Evolutionary conservation across 139 green algal species (phyloP).

Genomic region (Monoraphidium neglectum): DNA sequence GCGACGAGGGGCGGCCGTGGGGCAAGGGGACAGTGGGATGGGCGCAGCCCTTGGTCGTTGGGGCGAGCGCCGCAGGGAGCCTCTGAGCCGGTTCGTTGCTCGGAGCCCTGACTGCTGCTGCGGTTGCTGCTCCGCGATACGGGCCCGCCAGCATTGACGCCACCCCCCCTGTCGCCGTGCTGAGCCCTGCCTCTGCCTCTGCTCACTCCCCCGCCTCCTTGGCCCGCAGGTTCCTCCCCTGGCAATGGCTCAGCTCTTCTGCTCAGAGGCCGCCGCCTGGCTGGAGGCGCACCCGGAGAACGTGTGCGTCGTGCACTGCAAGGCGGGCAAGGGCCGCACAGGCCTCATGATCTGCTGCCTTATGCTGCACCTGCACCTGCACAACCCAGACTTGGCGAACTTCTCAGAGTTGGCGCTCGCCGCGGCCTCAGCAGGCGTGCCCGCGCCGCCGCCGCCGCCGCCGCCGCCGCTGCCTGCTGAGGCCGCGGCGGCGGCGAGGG

Average conservation of each 20-base stretch:
- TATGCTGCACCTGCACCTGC: conserved; percentile 50
- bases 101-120: no score
- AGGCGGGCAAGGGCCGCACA: conserved; percentile 78
- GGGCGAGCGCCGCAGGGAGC: no score
- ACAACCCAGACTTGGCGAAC: conserved; percentile 12
- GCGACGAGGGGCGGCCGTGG: no score
- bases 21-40: no score
- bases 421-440: background rate
- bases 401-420: background rate
- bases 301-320: conserved; percentile 74
- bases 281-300: conserved; percentile 43
- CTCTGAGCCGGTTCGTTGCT: no score
- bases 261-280: conserved; percentile 49
- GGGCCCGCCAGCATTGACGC: no score
- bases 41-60: no score
- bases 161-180: no score
- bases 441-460: background rate
- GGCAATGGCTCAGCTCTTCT: conserved; percentile 55
- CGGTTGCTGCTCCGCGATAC: no score
- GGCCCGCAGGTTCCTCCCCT: conserved; percentile 56
- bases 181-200: no score
- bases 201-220: no score
- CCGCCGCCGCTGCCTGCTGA: background rate
- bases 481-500: background rate
- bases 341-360: conserved; percentile 65